phyloP scores from a whole-genome alignment of 2,329 filamentous ascomycete genomes.

The Arachnomyces sp. region DNA sequence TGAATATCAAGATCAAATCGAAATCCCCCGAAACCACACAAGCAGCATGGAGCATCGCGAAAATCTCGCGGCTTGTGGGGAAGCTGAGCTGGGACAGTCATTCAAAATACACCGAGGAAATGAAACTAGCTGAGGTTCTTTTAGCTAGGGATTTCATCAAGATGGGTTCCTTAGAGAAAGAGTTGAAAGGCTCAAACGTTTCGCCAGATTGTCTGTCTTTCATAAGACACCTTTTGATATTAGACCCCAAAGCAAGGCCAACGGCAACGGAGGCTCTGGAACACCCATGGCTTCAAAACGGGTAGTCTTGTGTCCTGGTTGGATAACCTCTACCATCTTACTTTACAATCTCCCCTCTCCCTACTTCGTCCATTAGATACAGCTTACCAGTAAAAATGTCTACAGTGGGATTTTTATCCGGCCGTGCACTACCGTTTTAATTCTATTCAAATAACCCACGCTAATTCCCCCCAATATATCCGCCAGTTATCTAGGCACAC shows the following conservation, averaged over 20 bases:
- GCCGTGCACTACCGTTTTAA: too few relatives aligned
- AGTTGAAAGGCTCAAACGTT: constrained; percentile 4
- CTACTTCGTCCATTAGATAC: too few relatives aligned
- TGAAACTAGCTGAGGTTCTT: constrained; percentile 8
- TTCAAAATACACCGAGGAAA: constrained; percentile 7
- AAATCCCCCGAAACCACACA: constrained; percentile 6
- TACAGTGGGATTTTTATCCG: too few relatives aligned
- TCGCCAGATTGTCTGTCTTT: constrained; percentile 6
- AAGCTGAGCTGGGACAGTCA: constrained; percentile 5
- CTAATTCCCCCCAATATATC: too few relatives aligned
- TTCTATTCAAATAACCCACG: too few relatives aligned
- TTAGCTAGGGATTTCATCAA: constrained; percentile 6
- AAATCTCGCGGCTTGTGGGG: constrained; percentile 9
- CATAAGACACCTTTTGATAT: constrained; percentile 5
- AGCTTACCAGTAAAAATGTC: too few relatives aligned
- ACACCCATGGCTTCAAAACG: constrained; percentile 12
- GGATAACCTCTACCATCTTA: too few relatives aligned
- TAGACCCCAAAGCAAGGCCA: constrained; percentile 8
- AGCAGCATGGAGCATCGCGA: constrained; percentile 10
- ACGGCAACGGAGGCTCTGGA: constrained; percentile 8
- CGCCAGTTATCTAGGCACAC: too few relatives aligned
- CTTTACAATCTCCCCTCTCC: too few relatives aligned
- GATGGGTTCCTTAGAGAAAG: constrained; percentile 7
- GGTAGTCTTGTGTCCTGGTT: too few relatives aligned
- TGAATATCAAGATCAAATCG: constrained; percentile 1